phyloP scores from a whole-genome alignment of 1,139 yeast genomes.

The Saccharomyces hybrid region DNA sequence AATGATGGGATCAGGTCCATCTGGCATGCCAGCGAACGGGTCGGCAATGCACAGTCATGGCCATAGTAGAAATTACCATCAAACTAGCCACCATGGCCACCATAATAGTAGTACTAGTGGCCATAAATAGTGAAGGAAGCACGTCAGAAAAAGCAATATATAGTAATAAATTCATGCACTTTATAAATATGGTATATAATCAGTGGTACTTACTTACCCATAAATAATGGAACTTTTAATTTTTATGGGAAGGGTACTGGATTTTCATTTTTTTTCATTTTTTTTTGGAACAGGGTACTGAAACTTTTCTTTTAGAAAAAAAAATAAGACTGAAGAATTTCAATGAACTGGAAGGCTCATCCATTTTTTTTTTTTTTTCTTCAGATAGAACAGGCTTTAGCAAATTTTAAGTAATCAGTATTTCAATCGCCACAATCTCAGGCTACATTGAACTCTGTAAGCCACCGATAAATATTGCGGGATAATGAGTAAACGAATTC shows the following conservation, averaged over 20 bases:
- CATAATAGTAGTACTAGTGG: constrained; percentile 10
- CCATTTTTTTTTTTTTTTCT: neutral
- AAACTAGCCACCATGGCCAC: constrained; percentile 14
- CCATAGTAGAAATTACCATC: constrained; percentile 14
- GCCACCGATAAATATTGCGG: neutral
- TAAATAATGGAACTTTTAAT: neutral
- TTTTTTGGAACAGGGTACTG: neutral
- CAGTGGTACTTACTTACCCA: neutral
- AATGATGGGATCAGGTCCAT: constrained; percentile 15
- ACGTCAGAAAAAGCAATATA: neutral
- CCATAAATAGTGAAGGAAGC: constrained; percentile 2
- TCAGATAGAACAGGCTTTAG: neutral
- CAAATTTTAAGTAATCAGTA: neutral
- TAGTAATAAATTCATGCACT: neutral
- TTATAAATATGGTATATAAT: neutral
- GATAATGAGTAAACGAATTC: neutral
- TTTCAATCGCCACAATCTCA: neutral
- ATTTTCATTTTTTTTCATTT: too few species aligned
- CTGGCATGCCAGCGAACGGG: constrained; percentile 6
- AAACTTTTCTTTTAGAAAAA: neutral
- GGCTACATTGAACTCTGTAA: neutral
- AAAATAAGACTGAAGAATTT: too few species aligned
- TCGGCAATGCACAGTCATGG: constrained; percentile 14
- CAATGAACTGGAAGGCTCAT: neutral
- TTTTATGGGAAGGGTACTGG: neutral